Conservation (phyloP, 2,329 filamentous ascomycete species). For the Lecanoromycetidae sp. region DNA sequence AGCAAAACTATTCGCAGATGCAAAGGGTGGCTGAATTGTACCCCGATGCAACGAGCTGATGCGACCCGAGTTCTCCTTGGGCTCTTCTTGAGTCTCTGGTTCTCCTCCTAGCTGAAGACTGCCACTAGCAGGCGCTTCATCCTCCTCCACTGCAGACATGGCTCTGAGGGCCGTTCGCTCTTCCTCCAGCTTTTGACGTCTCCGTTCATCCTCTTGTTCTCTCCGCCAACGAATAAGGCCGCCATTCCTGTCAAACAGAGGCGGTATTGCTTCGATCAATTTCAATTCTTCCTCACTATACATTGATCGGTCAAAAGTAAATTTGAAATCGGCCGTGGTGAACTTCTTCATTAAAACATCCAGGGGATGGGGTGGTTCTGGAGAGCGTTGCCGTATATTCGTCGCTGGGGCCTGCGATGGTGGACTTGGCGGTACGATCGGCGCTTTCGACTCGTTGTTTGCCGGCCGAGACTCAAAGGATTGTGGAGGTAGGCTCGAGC, state of each 20-base stretch:
- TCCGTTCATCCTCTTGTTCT: constrained; percentile 58
- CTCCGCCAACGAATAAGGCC: constrained; percentile 69
- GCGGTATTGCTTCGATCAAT: constrained; percentile 51
- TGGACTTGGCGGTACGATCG: neutral
- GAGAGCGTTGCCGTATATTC: neutral
- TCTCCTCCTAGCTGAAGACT: constrained; percentile 87
- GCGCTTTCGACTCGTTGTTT: neutral
- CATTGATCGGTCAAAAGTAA: constrained; percentile 12
- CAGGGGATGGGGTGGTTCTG: neutral
- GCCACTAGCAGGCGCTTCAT: constrained; percentile 69
- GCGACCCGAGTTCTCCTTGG: constrained; percentile 12
- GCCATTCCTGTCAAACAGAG: constrained; percentile 70
- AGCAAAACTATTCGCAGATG: constrained; percentile 27
- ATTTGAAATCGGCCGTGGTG: constrained; percentile 7
- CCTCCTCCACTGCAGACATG: constrained; percentile 39
- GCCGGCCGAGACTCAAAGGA: constrained; percentile 25
- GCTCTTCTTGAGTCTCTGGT: constrained; percentile 62
- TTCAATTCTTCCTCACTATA: constrained; percentile 34
- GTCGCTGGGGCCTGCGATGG: neutral
- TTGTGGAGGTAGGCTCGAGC: constrained; percentile 32
- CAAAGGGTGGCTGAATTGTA: constrained; percentile 58
- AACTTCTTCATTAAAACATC: constrained; percentile 9
- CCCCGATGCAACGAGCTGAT: constrained; percentile 42
- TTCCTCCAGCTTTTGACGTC: constrained; percentile 41
- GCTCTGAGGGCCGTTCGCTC: constrained; percentile 41